Conservation (phyloP, 768 basidiomycete genomes). For the Leccinum variicolor region DNA sequence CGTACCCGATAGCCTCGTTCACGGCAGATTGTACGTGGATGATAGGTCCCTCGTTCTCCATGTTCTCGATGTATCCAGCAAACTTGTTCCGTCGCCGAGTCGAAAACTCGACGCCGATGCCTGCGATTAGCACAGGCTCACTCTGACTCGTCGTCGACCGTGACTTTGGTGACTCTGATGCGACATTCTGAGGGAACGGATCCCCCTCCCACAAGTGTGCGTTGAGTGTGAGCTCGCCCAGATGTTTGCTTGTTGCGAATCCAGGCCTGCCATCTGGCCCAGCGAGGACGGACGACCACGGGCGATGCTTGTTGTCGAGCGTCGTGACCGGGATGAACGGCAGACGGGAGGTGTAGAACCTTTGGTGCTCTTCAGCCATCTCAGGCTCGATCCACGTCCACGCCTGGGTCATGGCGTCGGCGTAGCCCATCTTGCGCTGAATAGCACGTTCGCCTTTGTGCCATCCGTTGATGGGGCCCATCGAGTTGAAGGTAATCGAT, state of each 20-base stretch:
- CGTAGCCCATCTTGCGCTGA: constrained; percentile 45
- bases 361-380: constrained; percentile 47
- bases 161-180: background rate
- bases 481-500: background rate
- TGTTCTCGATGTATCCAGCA: constrained; percentile 44
- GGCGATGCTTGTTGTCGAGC: constrained; percentile 46
- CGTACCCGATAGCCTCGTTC: constrained; percentile 59
- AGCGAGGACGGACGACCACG: constrained; percentile 59
- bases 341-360: constrained; percentile 46
- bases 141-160: background rate
- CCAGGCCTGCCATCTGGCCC: constrained; percentile 43
- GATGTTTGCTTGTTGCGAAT: constrained; percentile 38
- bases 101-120: constrained; percentile 59
- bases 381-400: constrained; percentile 44
- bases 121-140: constrained; percentile 41
- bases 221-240: constrained; percentile 36
- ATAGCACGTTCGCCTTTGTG: constrained; percentile 49
- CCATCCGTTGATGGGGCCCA: constrained; percentile 34
- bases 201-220: constrained; percentile 53
- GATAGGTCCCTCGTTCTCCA: constrained; percentile 28
- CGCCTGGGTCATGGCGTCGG: constrained; percentile 32
- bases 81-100: constrained; percentile 63
- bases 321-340: constrained; percentile 58
- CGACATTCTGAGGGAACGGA: constrained; percentile 42
- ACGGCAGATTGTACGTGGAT: constrained; percentile 40